Evolutionary conservation across 129 eudicot genomes (phyloP).

Genomic region (Erigeron canadensis): DNA sequence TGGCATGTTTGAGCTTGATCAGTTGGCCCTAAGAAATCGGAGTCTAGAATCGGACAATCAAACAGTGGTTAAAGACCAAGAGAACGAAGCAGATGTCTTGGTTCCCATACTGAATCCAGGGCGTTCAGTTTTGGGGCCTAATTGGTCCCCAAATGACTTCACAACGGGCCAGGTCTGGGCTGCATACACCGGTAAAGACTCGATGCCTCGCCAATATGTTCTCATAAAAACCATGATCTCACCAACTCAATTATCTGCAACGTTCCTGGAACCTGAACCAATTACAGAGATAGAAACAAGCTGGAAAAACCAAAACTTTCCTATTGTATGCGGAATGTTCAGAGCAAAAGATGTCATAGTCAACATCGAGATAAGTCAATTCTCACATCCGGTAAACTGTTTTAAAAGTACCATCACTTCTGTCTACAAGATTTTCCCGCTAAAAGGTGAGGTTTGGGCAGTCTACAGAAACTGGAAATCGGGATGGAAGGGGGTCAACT

Average conservation of each 20-base stretch:
- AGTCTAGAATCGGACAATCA: slow-evolving; percentile 23
- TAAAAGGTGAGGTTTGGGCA: slow-evolving; percentile 69
- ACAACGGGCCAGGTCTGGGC: slow-evolving; percentile 65
- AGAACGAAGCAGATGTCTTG: slow-evolving; percentile 23
- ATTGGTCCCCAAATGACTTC: slow-evolving; percentile 43
- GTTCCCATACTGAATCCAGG: slow-evolving; percentile 11
- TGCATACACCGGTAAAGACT: slow-evolving; percentile 40
- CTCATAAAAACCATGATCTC: slow-evolving; percentile 41
- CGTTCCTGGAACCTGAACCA: slow-evolving; percentile 49
- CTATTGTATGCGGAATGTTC: slow-evolving; percentile 51
- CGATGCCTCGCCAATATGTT: slow-evolving; percentile 56
- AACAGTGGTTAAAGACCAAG: slow-evolving; percentile 19
- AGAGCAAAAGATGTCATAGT: slow-evolving; percentile 36
- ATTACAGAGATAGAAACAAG: slow-evolving; percentile 25
- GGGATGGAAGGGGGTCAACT: slow-evolving; percentile 35
- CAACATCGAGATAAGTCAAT: slow-evolving; percentile 35
- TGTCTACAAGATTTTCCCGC: slow-evolving; percentile 53
- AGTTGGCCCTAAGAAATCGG: slow-evolving; percentile 35
- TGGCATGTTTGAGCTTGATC: slow-evolving; percentile 61
- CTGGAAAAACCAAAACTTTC: slow-evolving; percentile 43
- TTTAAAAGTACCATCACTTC: slow-evolving; percentile 32
- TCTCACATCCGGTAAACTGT: slow-evolving; percentile 53
- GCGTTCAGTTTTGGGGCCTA: slow-evolving; percentile 38
- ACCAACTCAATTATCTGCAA: slow-evolving; percentile 37
- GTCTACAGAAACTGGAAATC: slow-evolving; percentile 51